Evolutionary conservation across 805 yeast species (phyloP), one percentile per base, ranked within the genome.

Genomic region (Lachancea meyersii): DNA sequence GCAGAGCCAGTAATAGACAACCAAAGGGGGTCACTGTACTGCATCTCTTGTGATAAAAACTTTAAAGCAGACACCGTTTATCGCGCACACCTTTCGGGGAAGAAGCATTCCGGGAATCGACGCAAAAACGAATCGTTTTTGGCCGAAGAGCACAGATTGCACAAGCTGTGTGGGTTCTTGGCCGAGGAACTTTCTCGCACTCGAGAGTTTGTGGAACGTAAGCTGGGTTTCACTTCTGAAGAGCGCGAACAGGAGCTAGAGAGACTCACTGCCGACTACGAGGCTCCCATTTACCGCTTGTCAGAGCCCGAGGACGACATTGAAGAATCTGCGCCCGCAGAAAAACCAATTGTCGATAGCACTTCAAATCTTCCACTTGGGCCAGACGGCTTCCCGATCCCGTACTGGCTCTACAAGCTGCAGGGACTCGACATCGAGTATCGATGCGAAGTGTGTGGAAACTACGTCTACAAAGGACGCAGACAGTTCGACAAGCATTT

Each of bases 321-420:
- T 5, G 2, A 35, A 36, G 16, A 43, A 40, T 2, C 37, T 41
- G 7, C 30, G 35, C 4, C 19, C 14, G 18, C 32, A 16, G 32
- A 30, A 17, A 17, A 10, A 10, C 19, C 18, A 14, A 30, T 17
- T 17, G 6, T 17, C 11, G 32, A 16, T 16, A 30, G 19, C 19
- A 48, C 51, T 5, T 66, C 76, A 43, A 76, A 81, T 43, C 61
- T 86, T 43, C 95, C 96, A 0, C 40, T 86, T 0, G 97, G 95
- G 0, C 75, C 85, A 16, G 97, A 89, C 62, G 97, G 97, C 0
- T 75, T 73, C 31, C 97, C 97, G 1, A 86, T 93, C 22, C 98
- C 98, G 1, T 78, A 72, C 42, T 93, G 98, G 98, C 68, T 93
- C 22, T 89, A 79, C 70, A 93, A 89, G 61, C 68, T 89, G 35